Evolutionary conservation across 1,284 basidiomycete genomes (phyloP), one percentile per base, ranked within the genome.

Genomic region (Cryptococcus sp.): DNA sequence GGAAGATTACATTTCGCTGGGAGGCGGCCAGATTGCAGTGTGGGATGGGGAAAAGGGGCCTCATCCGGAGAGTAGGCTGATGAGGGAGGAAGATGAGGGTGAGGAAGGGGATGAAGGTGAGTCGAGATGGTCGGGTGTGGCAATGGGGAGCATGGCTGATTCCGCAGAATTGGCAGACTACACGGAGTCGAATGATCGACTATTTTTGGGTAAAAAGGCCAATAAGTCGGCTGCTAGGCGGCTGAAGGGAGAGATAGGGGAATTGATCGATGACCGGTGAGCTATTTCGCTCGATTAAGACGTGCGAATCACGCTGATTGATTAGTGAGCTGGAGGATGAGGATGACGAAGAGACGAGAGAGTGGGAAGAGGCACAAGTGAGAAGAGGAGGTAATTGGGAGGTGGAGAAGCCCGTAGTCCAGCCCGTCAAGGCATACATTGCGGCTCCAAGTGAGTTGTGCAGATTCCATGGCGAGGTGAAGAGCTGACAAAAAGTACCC

Each of bases 81-180:
- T 91, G 72, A 75, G 92, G 46, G 93, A 97, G 71, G 92, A 95
- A 37, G 92, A 97, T 67, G 89, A 94, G 59, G 69, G 88, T 2
- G 92, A 90, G 1, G 90, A 95, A 60, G 91, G 86, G 0, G 92
- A 94, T 48, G 92, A 95, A 61, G 89, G 88, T 89, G 57, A 51
- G 80, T 51, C 19, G 6, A 31, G 14, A 14, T n/a, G 7, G 10
- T 4, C 33, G 3, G 32, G 4, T 26, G 3, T 42, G 23, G 41
- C 12, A 36, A 9, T 12, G 7, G 47, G 22, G 41, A 50, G 48
- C 22, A 48, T 33, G 18, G 25, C 57, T 90, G 91, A 93, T 60
- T n/a, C 9, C 7, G 28, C 14, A 31, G 28, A 31, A 31, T 84
- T 83, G 63, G 87, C 91, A 5, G 87, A 90, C 56, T 95, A 83